These are phyloP conservation scores for Nemania sp. DNA, from an alignment of 2,329 filamentous ascomycete species.

Conservation along the genomic window DNA sequence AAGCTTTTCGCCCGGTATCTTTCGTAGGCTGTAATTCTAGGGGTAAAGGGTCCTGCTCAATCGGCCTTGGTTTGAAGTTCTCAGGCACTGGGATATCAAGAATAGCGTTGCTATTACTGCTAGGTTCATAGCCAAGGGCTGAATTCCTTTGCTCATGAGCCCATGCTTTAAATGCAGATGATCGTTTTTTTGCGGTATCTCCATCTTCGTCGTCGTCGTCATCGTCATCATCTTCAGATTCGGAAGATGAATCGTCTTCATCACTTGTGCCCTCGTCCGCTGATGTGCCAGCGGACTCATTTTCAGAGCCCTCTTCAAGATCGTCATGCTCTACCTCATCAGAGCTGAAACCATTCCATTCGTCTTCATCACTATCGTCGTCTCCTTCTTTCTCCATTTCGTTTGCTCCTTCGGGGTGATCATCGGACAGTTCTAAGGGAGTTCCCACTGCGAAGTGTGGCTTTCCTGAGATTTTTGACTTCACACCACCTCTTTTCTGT, in stretches of 20 bases:
- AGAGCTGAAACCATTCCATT: conserved; percentile 73
- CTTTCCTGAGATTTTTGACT: conserved; percentile 64
- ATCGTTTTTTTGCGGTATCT: conserved; percentile 54
- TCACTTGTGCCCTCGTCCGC: conserved; percentile 25
- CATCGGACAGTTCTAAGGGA: conserved; percentile 42
- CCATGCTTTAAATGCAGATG: conserved; percentile 91
- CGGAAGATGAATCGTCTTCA: conserved; percentile 50
- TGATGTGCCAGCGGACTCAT: conserved; percentile 50
- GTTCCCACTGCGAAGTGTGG: conserved; percentile 44
- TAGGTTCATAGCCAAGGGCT: conserved; percentile 74
- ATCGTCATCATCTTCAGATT: conserved; percentile 52
- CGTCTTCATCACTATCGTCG: conserved; percentile 59
- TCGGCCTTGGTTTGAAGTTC: conserved; percentile 74
- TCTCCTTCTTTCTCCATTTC: conserved; percentile 28
- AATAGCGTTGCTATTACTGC: conserved; percentile 56
- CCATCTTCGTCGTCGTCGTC: conserved; percentile 51
- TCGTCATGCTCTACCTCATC: conserved; percentile 53
- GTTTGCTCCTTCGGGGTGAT: conserved; percentile 37
- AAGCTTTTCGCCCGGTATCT: conserved; percentile 76
- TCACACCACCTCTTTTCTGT: conserved; percentile 75
- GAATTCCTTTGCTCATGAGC: conserved; percentile 88
- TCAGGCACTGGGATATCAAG: conserved; percentile 67
- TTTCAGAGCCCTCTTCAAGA: conserved; percentile 46
- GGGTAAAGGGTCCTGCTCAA: conserved; percentile 78
- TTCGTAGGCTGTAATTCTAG: conserved; percentile 72